These are phyloP conservation scores for Salmacisia buchloeana DNA, from an alignment of 1,284 basidiomycete genomes.

Conservation along the genomic window DNA sequence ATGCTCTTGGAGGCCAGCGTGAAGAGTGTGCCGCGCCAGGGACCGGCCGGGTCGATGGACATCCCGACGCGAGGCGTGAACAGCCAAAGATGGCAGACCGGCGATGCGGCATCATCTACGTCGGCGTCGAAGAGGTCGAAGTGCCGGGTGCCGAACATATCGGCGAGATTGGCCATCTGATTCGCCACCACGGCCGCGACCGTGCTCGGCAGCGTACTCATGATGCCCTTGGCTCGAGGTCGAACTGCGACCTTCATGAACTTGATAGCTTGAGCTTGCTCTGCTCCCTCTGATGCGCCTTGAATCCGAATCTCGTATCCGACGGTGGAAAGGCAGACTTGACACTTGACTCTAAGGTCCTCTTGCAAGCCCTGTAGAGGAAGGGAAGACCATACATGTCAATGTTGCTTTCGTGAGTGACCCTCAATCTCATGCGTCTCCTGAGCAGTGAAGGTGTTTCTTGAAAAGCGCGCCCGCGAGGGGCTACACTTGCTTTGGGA, in stretches of 20 bases:
- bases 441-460: conserved; percentile 14
- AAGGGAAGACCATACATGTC: neutral
- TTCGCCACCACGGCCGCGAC: neutral
- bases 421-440: conserved; percentile 10
- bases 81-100: neutral
- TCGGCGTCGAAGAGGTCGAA: neutral
- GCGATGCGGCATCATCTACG: no score
- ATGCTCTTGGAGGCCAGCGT: no score
- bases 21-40: neutral
- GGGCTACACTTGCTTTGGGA: conserved; percentile 8
- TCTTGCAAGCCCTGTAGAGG: no score
- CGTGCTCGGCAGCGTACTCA: neutral
- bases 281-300: no score
- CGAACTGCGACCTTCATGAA: neutral
- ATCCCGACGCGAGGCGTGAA: neutral
- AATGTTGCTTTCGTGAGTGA: conserved; percentile 19
- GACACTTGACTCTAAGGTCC: no score
- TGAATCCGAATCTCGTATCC: no score
- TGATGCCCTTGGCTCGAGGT: neutral
- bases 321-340: no score
- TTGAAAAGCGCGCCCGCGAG: conserved; percentile 2
- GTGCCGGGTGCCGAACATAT: neutral
- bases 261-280: no score
- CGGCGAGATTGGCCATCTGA: conserved; percentile 1
- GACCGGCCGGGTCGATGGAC: neutral